Conservation (phyloP, 306 rosid species). For the cucumber (Cucumis sativus) region Cucumber_9930_V3 NC_026658.2:14751501-14752000, state of each 20-base stretch:
- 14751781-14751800: background rate
- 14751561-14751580: background rate
- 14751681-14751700: background rate
- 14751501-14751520: slow-evolving; percentile 23
- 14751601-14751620: background rate
- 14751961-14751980: no score
- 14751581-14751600: background rate
- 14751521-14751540: background rate
- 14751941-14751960: no score
- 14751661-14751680: background rate
- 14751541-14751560: background rate
- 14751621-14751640: background rate
- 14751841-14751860: background rate
- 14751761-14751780: background rate
- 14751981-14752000: no score
- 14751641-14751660: background rate
- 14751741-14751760: background rate
- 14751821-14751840: background rate
- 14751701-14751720: background rate
- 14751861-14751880: background rate
- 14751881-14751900: background rate
- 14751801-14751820: background rate
- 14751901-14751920: background rate
- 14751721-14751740: background rate
- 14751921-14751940: no score